A percentile compares a stretch with the other conserved stretches of the same genome.
These are phyloP conservation scores for Sclerotinia borealis DNA, from an alignment of 2,329 filamentous ascomycete species.

Conservation along the genomic window DNA sequence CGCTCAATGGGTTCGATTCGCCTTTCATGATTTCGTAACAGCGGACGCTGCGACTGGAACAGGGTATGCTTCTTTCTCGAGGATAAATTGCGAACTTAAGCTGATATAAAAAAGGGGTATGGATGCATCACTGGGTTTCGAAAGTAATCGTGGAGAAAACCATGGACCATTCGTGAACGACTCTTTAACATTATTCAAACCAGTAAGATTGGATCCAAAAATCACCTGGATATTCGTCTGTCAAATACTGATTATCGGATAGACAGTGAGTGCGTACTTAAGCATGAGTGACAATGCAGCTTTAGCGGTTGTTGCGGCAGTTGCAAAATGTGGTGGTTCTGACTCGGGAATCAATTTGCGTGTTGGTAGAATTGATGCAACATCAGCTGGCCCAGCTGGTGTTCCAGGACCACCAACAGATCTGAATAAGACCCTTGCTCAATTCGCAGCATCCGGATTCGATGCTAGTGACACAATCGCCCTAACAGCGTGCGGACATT, in stretches of 20 bases:
- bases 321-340: not conserved
- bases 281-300: not conserved
- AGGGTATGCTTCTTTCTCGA: not conserved
- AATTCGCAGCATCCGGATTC: constrained; percentile 20
- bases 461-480: not conserved
- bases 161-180: constrained; percentile 40
- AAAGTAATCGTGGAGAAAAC: constrained; percentile 31
- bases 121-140: constrained; percentile 37
- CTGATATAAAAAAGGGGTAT: constrained; percentile 41
- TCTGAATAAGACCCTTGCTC: constrained; percentile 9
- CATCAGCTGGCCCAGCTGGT: constrained; percentile 16
- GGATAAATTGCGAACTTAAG: not conserved
- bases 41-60: constrained; percentile 34
- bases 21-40: constrained; percentile 56
- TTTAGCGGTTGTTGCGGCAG: not conserved
- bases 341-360: constrained; percentile 8
- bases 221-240: not conserved
- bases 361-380: constrained; percentile 24
- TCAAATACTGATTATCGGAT: not conserved
- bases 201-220: not conserved
- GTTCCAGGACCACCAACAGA: constrained; percentile 18
- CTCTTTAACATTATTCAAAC: not conserved
- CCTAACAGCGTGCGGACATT: constrained; percentile 18
- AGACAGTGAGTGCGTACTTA: not conserved
- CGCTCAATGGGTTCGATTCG: constrained; percentile 54